phyloP scores from a whole-genome alignment of 2,329 filamentous ascomycete species.

The Aspergillus bombycis region DNA sequence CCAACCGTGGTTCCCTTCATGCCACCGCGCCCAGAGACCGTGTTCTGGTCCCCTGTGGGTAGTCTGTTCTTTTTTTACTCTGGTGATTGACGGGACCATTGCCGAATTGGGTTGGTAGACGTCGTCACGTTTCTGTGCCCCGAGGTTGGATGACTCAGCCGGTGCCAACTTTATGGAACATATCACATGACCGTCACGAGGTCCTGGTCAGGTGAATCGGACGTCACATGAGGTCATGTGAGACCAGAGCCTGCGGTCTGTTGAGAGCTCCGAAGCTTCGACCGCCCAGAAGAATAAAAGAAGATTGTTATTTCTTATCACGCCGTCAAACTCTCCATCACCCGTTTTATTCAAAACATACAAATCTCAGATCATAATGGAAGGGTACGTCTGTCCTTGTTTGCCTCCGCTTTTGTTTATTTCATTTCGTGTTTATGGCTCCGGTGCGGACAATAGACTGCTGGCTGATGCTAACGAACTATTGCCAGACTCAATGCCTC shows the following conservation, averaged over 20 bases:
- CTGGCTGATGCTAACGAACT: conserved; percentile 13
- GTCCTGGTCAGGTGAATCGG: background rate
- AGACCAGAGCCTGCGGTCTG: conserved; percentile 24
- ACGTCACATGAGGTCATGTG: conserved; percentile 19
- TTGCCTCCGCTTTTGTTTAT: background rate
- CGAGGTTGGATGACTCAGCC: conserved; percentile 2
- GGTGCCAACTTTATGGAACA: fast-evolving
- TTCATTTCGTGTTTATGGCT: background rate
- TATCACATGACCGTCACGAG: background rate
- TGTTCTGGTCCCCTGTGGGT: conserved; percentile 4
- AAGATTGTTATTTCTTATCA: conserved; percentile 6
- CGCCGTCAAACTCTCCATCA: background rate
- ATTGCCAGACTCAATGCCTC: conserved; percentile 65
- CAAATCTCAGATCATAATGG: conserved; percentile 36
- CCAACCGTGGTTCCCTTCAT: conserved; percentile 21
- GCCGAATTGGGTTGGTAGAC: background rate
- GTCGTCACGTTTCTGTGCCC: background rate
- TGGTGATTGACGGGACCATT: conserved; percentile 7
- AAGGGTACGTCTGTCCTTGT: conserved; percentile 31
- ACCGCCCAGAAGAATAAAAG: background rate
- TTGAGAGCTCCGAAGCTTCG: conserved; percentile 25
- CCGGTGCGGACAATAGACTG: background rate
- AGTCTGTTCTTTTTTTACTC: conserved; percentile 22
- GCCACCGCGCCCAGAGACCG: conserved; percentile 5
- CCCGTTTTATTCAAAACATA: background rate